Base-by-base conservation (phyloP, 2,329 filamentous ascomycete genomes). In the Chaetomium strumarium region DNA sequence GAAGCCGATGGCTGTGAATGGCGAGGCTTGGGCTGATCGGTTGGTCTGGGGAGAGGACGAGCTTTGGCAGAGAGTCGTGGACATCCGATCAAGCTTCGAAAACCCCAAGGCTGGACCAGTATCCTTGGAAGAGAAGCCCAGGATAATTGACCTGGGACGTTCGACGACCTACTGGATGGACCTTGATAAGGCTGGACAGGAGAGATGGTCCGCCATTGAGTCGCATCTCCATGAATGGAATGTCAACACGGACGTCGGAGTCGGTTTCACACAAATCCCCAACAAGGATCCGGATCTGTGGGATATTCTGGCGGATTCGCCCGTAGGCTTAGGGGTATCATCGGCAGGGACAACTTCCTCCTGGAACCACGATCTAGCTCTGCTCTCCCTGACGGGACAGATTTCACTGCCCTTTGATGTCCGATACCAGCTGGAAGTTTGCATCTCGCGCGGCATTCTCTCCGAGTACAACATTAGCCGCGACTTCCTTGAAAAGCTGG, bases 351-450 rank as follows among this genome's bases (percentile, higher is more conserved):
- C 20, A 2, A 14, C 19, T 16, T 47, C 44, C 6, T 49, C 52
- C 3, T 57, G 51, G 41, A 56, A 58, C 19, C 37, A 55, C 3
- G 59, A 65, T 54, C 52, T 68, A 33, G 55, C 65, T 39, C 51
- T 72, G 48, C 58, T 74, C 50, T 51, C 60, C 58, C 54, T 62
- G 19, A 66, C 73, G 2, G 57, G 72, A 20, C 68, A 69, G 29
- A 61, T 73, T 30, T 59, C 69, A 50, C 73, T 92, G 4, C 72
- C 80, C 0, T 96, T 90, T 56, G 71, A 82, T 1, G 80, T 96
- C 1, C 80, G 89, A 14, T 99, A 97, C 64, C 90, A 96, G 66
- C 78, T 99, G 0, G 92, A 99, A 67, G 91, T 90, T 0, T 97
- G 92, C 65, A 77, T 97, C n/a, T 95, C 91, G 0, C 81, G 86